Base-by-base conservation (phyloP, 2,329 filamentous ascomycete species). In the Xenoacremonium recifei region DNA sequence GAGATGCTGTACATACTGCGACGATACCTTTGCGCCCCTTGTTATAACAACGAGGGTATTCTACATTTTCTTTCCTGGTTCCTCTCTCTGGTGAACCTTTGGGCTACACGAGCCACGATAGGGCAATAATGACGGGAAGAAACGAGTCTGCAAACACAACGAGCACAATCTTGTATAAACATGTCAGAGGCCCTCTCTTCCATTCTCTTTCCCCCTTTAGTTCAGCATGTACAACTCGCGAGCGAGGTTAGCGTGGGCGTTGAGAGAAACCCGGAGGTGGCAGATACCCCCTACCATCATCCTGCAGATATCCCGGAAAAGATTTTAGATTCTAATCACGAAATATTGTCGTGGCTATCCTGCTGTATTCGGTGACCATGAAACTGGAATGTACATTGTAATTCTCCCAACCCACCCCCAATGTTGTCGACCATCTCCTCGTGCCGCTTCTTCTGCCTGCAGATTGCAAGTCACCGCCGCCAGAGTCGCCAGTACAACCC, bases 241-340 rank as follows among this genome's bases (percentile, higher is more conserved):
- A 58, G 53, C 51, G 52, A 59, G 50, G 55, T 59, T 51, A 60
- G 57, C 51, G 51, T 50, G 48, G 54, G 60, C 52, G 59, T 60
- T 55, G 55, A 54, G 45, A 46, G 38, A 40, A 50, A 51, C 49
- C n/a, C n/a, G 50, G 40, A 47, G 42, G 48, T 37, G 37, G 48
- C 46, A 49, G 37, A 55, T 58, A 47, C 40, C 48, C 13, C 17
- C n/a, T 9, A 11, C 15, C 11, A 46, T 40, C 30, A 32, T 42
- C 37, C 35, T 13, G 47, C 48, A 35, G 45, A 54, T 45, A 35
- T 45, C 36, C 47, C 31, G 38, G 39, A 47, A 35, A 43, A 47
- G 34, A 45, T 34, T 35, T 21, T 40, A 38, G 34, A 45, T 34
- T 35, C 33, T 40, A 38, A 40, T 30, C 9, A 37, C 33, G n/a